A percentile compares a stretch with the other conserved stretches of the same genome.
These are phyloP conservation scores for Venturia pyrina DNA, from an alignment of 2,329 filamentous ascomycete species.

Conservation along the genomic window DNA sequence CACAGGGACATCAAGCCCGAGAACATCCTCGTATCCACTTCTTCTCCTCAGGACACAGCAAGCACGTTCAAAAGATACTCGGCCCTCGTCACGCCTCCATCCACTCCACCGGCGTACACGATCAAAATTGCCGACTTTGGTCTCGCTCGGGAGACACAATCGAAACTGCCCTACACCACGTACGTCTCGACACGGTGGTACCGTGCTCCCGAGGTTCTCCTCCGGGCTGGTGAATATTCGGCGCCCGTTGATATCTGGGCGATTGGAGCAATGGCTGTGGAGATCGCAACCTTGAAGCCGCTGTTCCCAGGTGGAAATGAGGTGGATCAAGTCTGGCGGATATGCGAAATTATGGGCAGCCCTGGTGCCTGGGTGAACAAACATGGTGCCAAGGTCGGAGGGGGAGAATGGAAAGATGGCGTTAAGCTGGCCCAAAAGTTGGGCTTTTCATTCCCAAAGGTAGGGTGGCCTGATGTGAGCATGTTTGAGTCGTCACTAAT, in stretches of 20 bases:
- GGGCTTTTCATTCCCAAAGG: slow-evolving; percentile 92
- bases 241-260: slow-evolving; percentile 98
- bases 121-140: slow-evolving; percentile 99
- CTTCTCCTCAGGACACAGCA: slow-evolving; percentile 66
- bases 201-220: slow-evolving; percentile 80
- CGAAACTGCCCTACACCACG: slow-evolving; percentile 91
- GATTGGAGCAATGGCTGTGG: slow-evolving; percentile 95
- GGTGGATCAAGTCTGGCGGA: slow-evolving; percentile 96
- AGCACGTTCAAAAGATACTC: slow-evolving; percentile 92
- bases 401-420: slow-evolving; percentile 95
- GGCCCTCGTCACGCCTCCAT: slow-evolving; percentile 83
- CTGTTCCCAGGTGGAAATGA: slow-evolving; percentile 96
- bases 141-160: slow-evolving; percentile 92
- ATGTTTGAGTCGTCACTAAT: slow-evolving; percentile 4
- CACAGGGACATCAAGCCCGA: slow-evolving; percentile 99
- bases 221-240: slow-evolving; percentile 92
- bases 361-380: slow-evolving; percentile 98
- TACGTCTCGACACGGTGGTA: slow-evolving; percentile 98
- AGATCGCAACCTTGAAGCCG: slow-evolving; percentile 92
- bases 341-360: slow-evolving; percentile 99
- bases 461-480: slow-evolving; percentile 21
- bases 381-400: slow-evolving; percentile 72
- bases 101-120: slow-evolving; percentile 84
- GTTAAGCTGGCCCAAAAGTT: slow-evolving; percentile 87
- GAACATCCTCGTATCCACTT: slow-evolving; percentile 94